phyloP scores from a whole-genome alignment of 176 grass and related monocot species.

The Carex cristatella region DNA sequence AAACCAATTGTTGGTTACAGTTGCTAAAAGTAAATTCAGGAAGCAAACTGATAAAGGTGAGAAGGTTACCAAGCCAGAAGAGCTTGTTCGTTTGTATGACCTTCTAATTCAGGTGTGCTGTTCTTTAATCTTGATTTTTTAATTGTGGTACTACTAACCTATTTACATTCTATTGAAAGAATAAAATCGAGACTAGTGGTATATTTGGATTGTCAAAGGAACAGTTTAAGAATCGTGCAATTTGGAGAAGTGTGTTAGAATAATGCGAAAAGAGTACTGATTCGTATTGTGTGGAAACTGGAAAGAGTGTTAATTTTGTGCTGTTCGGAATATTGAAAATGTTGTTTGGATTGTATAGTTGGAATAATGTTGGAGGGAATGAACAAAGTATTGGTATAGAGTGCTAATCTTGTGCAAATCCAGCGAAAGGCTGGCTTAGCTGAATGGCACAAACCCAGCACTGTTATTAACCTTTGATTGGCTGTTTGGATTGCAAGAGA shows the following conservation, averaged over 20 bases:
- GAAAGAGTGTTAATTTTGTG: not conserved
- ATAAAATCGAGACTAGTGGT: not conserved
- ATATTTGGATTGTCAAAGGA: not conserved
- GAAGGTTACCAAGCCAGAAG: slow-evolving; percentile 93
- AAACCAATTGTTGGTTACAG: slow-evolving; percentile 69
- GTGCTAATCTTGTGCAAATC: not conserved
- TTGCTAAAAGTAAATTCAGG: slow-evolving; percentile 96
- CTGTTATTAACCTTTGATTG: not conserved
- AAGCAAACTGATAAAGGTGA: slow-evolving; percentile 87
- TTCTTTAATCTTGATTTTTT: not conserved
- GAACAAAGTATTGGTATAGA: not conserved
- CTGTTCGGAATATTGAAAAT: not conserved
- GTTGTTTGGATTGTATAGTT: not conserved
- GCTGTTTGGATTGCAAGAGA: not conserved
- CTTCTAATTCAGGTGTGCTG: slow-evolving; percentile 74
- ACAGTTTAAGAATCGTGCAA: not conserved
- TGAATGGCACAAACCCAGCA: not conserved
- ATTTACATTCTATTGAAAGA: not conserved
- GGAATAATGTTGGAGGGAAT: not conserved
- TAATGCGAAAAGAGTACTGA: not conserved
- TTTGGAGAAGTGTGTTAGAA: not conserved
- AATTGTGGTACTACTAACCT: not conserved
- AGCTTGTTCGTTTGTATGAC: slow-evolving; percentile 91
- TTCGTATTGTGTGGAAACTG: not conserved
- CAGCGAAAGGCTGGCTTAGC: not conserved